Evolutionary conservation across 441 rosid genomes (phyloP).

Genomic region (Breynia disticha): DNA sequence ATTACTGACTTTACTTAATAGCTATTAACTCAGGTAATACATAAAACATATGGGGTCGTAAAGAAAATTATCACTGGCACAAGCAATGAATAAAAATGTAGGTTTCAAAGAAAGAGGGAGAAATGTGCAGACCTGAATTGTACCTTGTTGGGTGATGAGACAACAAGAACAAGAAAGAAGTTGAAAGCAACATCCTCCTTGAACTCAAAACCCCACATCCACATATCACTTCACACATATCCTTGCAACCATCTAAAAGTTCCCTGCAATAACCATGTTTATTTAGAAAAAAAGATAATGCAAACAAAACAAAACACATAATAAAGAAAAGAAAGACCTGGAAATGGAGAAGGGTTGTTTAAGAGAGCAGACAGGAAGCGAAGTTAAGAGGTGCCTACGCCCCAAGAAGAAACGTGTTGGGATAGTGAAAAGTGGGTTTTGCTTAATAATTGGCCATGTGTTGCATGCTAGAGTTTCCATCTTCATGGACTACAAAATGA

Average conservation of each 20-base stretch:
- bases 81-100: background rate
- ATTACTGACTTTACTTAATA: too few relatives aligned
- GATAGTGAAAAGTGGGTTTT: constrained; percentile 15
- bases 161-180: constrained; percentile 43
- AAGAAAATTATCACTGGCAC: too few relatives aligned
- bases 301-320: background rate
- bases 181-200: constrained; percentile 49
- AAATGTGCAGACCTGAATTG: constrained; percentile 79
- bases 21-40: too few relatives aligned
- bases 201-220: constrained; percentile 24
- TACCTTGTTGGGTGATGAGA: constrained; percentile 71
- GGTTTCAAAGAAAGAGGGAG: constrained; percentile 16
- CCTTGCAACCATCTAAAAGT: constrained; percentile 24
- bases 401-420: constrained; percentile 32
- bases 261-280: constrained; percentile 18
- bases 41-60: too few relatives aligned
- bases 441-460: constrained; percentile 29
- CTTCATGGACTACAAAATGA: too few relatives aligned
- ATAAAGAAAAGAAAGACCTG: constrained; percentile 23
- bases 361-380: constrained; percentile 23
- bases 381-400: constrained; percentile 49
- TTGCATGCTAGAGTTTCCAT: constrained; percentile 45
- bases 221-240: constrained; percentile 28
- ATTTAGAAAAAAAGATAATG: background rate
- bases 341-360: constrained; percentile 25